Evolutionary conservation across 768 basidiomycete species (phyloP).

Genomic region (Scleroderma bovista): DNA sequence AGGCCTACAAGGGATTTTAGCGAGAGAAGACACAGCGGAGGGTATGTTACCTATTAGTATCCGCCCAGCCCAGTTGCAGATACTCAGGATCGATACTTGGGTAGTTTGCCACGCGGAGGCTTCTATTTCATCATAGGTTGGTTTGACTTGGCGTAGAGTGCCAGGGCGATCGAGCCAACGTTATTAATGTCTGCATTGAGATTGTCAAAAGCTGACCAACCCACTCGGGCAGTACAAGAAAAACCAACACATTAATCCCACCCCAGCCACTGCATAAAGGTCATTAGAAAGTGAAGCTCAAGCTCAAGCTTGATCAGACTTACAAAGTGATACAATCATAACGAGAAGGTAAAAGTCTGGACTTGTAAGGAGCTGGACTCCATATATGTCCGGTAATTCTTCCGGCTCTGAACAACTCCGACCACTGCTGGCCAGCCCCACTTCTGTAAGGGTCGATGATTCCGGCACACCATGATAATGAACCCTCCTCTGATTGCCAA

Average conservation of each 20-base stretch:
- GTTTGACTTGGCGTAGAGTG: too few relatives aligned
- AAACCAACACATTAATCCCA: conserved; percentile 66
- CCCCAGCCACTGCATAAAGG: conserved; percentile 53
- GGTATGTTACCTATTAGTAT: conserved; percentile 67
- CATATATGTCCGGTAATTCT: conserved; percentile 45
- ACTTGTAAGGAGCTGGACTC: conserved; percentile 45
- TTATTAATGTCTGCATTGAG: too few relatives aligned
- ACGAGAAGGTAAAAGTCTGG: too few relatives aligned
- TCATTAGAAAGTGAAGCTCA: neutral
- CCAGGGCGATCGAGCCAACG: too few relatives aligned
- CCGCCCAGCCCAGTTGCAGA: too few relatives aligned
- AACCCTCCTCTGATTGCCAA: too few relatives aligned
- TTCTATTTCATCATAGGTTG: too few relatives aligned
- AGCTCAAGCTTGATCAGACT: conserved; percentile 21
- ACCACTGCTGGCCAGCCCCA: neutral
- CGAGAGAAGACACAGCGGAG: too few relatives aligned
- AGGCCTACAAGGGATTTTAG: conserved; percentile 41
- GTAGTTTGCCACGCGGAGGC: too few relatives aligned
- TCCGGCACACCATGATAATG: neutral
- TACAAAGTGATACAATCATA: conserved; percentile 50
- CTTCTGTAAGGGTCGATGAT: neutral
- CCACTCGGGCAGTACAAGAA: neutral
- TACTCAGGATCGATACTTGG: too few relatives aligned
- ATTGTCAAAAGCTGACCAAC: neutral
- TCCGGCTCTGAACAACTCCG: conserved; percentile 9